Conservation (phyloP, 2,329 filamentous ascomycete genomes). For the Sclerotinia nivalis region DNA sequence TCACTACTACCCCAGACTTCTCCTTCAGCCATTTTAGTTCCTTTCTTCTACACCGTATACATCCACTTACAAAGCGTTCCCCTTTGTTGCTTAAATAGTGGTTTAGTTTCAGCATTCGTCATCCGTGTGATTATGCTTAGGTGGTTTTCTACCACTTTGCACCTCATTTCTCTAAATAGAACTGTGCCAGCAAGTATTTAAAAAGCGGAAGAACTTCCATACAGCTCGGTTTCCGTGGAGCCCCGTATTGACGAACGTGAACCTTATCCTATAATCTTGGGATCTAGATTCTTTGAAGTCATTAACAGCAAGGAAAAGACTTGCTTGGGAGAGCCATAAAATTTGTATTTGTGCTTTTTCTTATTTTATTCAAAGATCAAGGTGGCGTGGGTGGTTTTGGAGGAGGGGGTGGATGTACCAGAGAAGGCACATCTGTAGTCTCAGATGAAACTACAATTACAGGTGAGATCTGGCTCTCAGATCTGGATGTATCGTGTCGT, state of each 20-base stretch:
- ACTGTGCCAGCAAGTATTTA: too few relatives aligned
- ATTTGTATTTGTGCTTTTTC: neutral
- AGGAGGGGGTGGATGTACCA: neutral
- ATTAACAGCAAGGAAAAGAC: neutral
- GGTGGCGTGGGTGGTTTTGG: neutral
- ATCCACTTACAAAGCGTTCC: neutral
- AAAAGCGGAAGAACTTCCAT: too few relatives aligned
- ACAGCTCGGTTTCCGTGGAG: neutral
- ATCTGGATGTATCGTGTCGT: conserved; percentile 9
- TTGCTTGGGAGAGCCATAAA: neutral
- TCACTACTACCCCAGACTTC: neutral
- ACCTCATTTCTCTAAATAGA: neutral
- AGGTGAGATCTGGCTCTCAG: conserved; percentile 24
- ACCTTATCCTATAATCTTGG: neutral
- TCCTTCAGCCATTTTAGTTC: too few relatives aligned
- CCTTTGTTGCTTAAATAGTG: neutral
- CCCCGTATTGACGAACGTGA: neutral
- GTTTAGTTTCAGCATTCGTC: neutral
- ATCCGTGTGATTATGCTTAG: neutral
- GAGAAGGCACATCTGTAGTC: neutral
- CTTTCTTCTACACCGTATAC: neutral
- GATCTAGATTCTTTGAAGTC: neutral
- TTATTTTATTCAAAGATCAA: neutral
- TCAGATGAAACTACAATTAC: conserved; percentile 34
- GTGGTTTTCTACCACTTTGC: neutral